Evolutionary conservation across 768 basidiomycete genomes (phyloP).

Genomic region (Leccinum disarticulatum): DNA sequence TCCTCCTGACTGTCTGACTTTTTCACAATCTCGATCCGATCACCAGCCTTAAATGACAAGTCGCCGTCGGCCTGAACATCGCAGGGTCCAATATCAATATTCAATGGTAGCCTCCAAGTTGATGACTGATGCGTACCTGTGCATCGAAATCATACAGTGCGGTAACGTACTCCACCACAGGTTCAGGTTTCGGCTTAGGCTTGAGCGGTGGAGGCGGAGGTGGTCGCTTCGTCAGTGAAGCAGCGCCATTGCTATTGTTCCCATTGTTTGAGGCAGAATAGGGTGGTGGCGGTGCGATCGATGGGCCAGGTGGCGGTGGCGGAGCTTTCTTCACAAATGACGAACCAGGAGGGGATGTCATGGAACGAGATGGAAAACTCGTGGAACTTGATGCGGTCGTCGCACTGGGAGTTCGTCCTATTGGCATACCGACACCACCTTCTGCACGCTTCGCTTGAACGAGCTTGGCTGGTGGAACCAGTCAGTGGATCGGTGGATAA

Average conservation of each 20-base stretch:
- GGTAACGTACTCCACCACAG: constrained; percentile 72
- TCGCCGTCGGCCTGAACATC: constrained; percentile 80
- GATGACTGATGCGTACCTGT: constrained; percentile 50
- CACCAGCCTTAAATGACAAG: constrained; percentile 84
- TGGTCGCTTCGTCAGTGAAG: constrained; percentile 61
- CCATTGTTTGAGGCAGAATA: constrained; percentile 25
- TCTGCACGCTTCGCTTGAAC: constrained; percentile 55
- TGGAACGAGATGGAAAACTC: constrained; percentile 23
- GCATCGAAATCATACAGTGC: constrained; percentile 95
- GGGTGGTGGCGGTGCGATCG: constrained; percentile 46
- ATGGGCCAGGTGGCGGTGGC: constrained; percentile 34
- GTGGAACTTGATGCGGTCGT: constrained; percentile 29
- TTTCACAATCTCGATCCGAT: constrained; percentile 88
- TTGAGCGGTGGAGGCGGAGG: constrained; percentile 93
- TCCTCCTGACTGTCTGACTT: constrained; percentile 81
- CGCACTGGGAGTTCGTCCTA: constrained; percentile 30
- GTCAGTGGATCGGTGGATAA: constrained; percentile 9
- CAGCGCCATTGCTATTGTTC: constrained; percentile 18
- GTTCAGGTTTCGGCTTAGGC: constrained; percentile 75
- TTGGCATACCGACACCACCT: constrained; percentile 35
- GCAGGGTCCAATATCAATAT: neutral
- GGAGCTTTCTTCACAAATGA: constrained; percentile 44
- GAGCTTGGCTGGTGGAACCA: constrained; percentile 51
- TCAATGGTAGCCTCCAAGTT: neutral
- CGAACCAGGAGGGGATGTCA: constrained; percentile 27